phyloP scores from a whole-genome alignment of 164 flowering plant species.

The Houttuynia cordata region DNA sequence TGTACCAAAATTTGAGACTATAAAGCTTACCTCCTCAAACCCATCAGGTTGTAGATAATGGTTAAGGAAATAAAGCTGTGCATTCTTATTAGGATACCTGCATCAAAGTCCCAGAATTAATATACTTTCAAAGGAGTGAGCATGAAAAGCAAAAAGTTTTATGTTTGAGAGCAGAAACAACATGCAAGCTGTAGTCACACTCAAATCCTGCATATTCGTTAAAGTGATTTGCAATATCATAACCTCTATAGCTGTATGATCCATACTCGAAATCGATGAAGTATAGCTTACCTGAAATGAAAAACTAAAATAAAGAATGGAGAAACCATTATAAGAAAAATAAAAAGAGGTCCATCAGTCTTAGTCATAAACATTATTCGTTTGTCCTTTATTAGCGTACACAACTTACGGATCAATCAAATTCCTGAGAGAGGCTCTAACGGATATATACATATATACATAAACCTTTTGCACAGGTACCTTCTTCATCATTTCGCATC shows the following conservation, averaged over 20 bases:
- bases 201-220: constrained; percentile 98
- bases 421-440: not conserved
- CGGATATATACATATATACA: no score
- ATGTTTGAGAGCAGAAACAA: not conserved
- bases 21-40: constrained; percentile 54
- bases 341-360: not conserved
- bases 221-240: constrained; percentile 97
- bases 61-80: constrained; percentile 84
- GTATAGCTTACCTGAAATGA: constrained; percentile 60
- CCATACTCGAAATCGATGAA: constrained; percentile 97
- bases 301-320: not conserved
- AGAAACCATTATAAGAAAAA: not conserved
- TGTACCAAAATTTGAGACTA: not conserved
- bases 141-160: not conserved
- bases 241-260: constrained; percentile 89
- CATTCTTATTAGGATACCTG: constrained; percentile 78
- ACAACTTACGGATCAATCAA: not conserved
- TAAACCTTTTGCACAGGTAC: constrained; percentile 17
- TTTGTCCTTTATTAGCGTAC: no score
- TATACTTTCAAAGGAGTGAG: not conserved
- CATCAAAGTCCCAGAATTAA: constrained; percentile 3
- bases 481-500: constrained; percentile 85
- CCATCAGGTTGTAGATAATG: constrained; percentile 63
- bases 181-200: constrained; percentile 87
- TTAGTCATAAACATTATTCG: no score